These are phyloP conservation scores for Pachysandra terminalis DNA, from an alignment of 164 flowering plant genomes.

Conservation along the genomic window DNA sequence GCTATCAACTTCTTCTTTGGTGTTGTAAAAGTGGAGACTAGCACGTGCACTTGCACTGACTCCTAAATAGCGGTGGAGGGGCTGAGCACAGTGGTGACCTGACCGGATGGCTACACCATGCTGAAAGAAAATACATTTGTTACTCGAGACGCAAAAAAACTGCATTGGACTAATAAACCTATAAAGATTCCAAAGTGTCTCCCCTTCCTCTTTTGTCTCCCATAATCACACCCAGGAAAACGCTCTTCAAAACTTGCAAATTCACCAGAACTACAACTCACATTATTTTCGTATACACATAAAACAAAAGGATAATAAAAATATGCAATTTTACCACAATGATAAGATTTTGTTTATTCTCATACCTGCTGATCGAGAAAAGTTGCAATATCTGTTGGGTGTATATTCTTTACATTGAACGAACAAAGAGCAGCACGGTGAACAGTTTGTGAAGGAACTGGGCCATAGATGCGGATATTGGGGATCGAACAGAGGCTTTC, in stretches of 20 bases:
- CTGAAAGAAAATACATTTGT: slow-evolving; percentile 33
- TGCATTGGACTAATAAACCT: background rate
- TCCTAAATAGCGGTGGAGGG: slow-evolving; percentile 44
- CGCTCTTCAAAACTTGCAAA: background rate
- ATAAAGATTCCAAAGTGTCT: too few relatives aligned
- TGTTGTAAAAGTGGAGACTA: slow-evolving; percentile 89
- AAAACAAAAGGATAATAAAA: background rate
- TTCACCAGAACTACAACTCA: background rate
- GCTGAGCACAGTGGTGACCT: slow-evolving; percentile 1
- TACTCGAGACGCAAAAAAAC: background rate
- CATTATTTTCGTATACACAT: background rate
- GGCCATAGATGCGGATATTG: slow-evolving; percentile 72
- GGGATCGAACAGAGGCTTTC: slow-evolving; percentile 55
- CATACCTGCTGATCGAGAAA: slow-evolving; percentile 90
- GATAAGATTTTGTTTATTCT: background rate
- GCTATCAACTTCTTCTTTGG: slow-evolving; percentile 76
- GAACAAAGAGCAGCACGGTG: slow-evolving; percentile 84
- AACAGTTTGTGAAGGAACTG: slow-evolving; percentile 54
- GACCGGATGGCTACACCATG: slow-evolving; percentile 79
- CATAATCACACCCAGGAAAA: background rate
- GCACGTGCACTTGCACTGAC: slow-evolving; percentile 88
- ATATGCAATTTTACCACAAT: background rate
- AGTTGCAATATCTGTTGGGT: slow-evolving; percentile 94
- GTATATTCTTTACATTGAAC: slow-evolving; percentile 76
- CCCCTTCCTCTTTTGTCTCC: too few relatives aligned